phyloP scores from a whole-genome alignment of 176 grass and related monocot genomes.

The Aechmea fasciata region DNA sequence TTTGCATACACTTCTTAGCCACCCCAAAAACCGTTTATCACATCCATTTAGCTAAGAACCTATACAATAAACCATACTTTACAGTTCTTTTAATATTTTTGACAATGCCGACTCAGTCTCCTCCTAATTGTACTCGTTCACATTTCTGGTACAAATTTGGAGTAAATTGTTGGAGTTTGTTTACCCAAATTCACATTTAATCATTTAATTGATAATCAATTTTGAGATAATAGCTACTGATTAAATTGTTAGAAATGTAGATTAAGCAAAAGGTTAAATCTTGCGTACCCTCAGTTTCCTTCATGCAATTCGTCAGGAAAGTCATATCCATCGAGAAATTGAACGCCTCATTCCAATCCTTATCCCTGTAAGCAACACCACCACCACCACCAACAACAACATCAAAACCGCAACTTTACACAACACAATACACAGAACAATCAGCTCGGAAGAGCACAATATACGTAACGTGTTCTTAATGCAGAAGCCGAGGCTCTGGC shows the following conservation, averaged over 20 bases:
- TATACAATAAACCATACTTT: no score
- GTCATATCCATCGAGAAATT: slow-evolving; percentile 62
- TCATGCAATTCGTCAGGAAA: slow-evolving; percentile 56
- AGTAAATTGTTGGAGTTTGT: background rate
- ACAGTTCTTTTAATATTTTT: no score
- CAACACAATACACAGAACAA: background rate
- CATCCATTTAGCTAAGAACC: no score
- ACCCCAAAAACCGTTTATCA: no score
- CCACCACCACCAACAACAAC: background rate
- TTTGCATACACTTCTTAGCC: no score
- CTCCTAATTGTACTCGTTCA: background rate
- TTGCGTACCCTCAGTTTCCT: slow-evolving; percentile 50
- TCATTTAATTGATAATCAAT: background rate
- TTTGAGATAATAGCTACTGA: background rate
- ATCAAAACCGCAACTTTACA: background rate
- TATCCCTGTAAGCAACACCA: slow-evolving; percentile 27
- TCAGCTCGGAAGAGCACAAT: background rate
- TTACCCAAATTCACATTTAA: background rate
- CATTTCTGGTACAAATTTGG: background rate
- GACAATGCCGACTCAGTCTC: background rate
- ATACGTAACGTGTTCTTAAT: slow-evolving; percentile 47
- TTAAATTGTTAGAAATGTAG: background rate
- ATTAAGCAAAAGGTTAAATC: background rate
- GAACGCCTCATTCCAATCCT: slow-evolving; percentile 70
- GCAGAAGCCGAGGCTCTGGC: slow-evolving; percentile 51